Base-by-base conservation (phyloP, 2,329 filamentous ascomycete species). In the Achaetomium macrosporum region DNA sequence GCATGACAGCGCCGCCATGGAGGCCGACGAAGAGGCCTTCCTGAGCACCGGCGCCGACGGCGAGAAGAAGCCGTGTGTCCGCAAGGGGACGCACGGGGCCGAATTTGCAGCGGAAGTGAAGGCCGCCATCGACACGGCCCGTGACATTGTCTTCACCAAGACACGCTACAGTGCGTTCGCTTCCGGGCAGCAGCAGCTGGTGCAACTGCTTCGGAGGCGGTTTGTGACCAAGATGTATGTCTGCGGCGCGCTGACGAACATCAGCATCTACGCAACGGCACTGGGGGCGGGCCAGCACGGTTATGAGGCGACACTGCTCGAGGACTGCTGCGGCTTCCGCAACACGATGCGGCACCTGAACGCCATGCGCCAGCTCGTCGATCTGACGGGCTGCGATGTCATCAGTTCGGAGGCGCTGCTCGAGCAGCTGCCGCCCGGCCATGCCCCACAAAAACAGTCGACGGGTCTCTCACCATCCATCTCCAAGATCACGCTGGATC, bases 191-290 rank as follows among this genome's bases (percentile, higher is more conserved):
- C 78, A 80, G 40, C 56, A 63, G 45, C 75, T 97, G 15, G 77
- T 97, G 8, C 76, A 86, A 46, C 77, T 83, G n/a, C 72, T 97
- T 42, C 82, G 91, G n/a, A 83, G 84, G n/a, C 87, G 84, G 58
- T 84, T 96, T 60, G 83, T 95, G 54, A 96, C 90, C 2, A 88
- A 96, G 63, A 74, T 99, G 12, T 96, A 88, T 69, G 81, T 97
- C 20, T 95, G 88, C 64, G 93, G 93, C 19, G 86, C 87, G 42
- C 78, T 95, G 45, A 88, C 86, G 41, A 96, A 97, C 63, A 75
- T 95, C 35, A 91, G 90, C 31, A 84, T 97, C 43, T 90, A 93
- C 65, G 92, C 93, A 8, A 96, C 92, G 1, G 90, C 90, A 3
- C 77, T 95, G 57, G 93, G 96, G 65, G 93, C 92, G 11, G 91